Percentiles rank a stretch among this genome's conserved stretches.
Conservation (phyloP, 148 eudicot genomes). For the Oxyria digyna region DNA sequence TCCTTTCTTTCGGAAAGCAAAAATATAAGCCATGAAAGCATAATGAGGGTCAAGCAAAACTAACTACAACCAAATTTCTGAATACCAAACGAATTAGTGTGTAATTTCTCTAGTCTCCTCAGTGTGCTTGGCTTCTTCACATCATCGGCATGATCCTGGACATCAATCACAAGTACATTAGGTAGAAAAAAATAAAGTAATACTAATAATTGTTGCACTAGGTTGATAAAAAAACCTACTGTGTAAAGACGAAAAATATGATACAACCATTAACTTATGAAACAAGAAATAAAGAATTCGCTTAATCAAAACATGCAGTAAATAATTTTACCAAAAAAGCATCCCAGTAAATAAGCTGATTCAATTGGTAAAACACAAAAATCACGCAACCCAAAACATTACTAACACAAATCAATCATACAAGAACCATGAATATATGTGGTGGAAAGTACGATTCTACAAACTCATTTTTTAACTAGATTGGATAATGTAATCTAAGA, state of each 20-base stretch:
- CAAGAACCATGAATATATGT: background rate
- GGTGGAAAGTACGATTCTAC: background rate
- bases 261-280: background rate
- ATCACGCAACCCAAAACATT: background rate
- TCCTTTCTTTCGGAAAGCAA: background rate
- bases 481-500: background rate
- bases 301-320: too few species aligned
- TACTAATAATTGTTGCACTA: background rate
- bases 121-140: background rate
- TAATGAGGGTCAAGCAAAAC: background rate
- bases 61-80: background rate
- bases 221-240: background rate
- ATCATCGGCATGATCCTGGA: background rate
- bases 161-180: background rate
- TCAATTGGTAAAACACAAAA: background rate
- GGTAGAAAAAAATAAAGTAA: background rate
- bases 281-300: background rate
- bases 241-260: too few species aligned
- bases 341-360: background rate
- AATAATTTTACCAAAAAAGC: too few species aligned
- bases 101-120: background rate
- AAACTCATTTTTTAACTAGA: background rate
- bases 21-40: background rate
- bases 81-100: background rate
- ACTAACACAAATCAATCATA: background rate